Evolutionary conservation across 371 early-diverging fungal species (phyloP), one percentile per base, ranked within the genome.

Genomic region (Lichtheimia ornata): DNA sequence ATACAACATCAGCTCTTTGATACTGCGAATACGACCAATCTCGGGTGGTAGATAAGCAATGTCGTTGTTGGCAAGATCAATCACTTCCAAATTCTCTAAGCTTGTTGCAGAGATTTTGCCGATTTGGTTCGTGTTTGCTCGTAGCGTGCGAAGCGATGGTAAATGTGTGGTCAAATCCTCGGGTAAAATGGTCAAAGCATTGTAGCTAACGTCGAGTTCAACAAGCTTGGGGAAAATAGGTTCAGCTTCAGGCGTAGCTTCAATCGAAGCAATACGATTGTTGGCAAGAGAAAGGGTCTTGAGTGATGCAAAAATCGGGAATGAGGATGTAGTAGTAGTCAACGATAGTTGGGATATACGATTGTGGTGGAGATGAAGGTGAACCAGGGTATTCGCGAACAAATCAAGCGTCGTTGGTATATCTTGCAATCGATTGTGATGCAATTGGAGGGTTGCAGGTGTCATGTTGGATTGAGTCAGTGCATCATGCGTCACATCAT

Each of bases 51-150:
- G 58, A 5, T 73, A 53, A 0, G 62, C 74, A 62, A 89, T 86
- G 24, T 82, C 83, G 52, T 89, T 89, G 47, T 86, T 84, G 6
- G 81, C 77, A 20, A 89, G 49, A 65, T 88, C 84, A 50, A 87
- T 59, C 0, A 74, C 50, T 17, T 78, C 66, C 57, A 88, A 47
- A 6, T 77, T 69, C n/a, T 77, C 71, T 56, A 86, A 74, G n/a
- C 71, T 61, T 28, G 56, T 52, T 12, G 84, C 76, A 2, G 68
- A 59, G 24, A 90, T 80, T 6, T 70, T 62, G 24, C 75, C 64
- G 44, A 90, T 63, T 49, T 69, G 69, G 71, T 89, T 89, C 18
- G 76, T 75, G 20, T 81, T 69, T 17, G 72, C 73, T 1, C 63
- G 59, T 42, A 91, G 56, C 2, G 58, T 70, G n/a, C 66, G 78